These are phyloP conservation scores for Mrakia blollopis DNA, from an alignment of 768 basidiomycete genomes.

Conservation along the genomic window DNA sequence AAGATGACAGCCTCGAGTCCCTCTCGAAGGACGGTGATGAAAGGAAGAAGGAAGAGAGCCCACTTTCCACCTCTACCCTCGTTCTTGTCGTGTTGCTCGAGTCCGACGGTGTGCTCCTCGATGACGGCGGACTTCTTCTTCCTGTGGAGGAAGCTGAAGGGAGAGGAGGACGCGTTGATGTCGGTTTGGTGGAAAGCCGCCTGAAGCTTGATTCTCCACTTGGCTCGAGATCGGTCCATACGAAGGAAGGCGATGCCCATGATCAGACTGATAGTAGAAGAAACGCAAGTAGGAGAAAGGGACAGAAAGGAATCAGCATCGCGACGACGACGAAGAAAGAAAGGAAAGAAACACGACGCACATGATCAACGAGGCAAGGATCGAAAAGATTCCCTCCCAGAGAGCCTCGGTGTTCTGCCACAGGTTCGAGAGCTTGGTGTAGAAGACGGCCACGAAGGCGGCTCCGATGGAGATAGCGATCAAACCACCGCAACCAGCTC, in stretches of 20 bases:
- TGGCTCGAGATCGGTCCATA: conserved; percentile 87
- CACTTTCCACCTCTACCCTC: conserved; percentile 62
- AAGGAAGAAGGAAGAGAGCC: conserved; percentile 80
- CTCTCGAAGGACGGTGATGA: conserved; percentile 89
- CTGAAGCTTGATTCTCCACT: conserved; percentile 86
- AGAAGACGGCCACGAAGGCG: conserved; percentile 91
- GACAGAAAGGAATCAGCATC: no score
- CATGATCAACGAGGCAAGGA: conserved; percentile 61
- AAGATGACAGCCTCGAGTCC: conserved; percentile 91
- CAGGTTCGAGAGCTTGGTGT: conserved; percentile 77
- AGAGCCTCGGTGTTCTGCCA: conserved; percentile 74
- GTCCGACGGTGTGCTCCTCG: conserved; percentile 32
- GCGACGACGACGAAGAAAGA: no score
- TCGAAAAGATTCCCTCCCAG: conserved; percentile 75
- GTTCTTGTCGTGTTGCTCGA: conserved; percentile 12
- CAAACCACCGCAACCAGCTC: conserved; percentile 53
- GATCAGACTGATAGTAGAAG: conserved; percentile 40
- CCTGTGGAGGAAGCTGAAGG: neutral
- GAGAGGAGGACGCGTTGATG: conserved; percentile 35
- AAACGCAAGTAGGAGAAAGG: no score
- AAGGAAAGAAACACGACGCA: no score
- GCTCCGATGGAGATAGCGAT: conserved; percentile 53
- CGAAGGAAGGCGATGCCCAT: conserved; percentile 95
- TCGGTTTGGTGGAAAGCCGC: conserved; percentile 57
- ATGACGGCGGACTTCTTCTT: neutral